Base-by-base conservation (phyloP, 2,329 filamentous ascomycete species). In the Arthrobotrys iridis region DNA sequence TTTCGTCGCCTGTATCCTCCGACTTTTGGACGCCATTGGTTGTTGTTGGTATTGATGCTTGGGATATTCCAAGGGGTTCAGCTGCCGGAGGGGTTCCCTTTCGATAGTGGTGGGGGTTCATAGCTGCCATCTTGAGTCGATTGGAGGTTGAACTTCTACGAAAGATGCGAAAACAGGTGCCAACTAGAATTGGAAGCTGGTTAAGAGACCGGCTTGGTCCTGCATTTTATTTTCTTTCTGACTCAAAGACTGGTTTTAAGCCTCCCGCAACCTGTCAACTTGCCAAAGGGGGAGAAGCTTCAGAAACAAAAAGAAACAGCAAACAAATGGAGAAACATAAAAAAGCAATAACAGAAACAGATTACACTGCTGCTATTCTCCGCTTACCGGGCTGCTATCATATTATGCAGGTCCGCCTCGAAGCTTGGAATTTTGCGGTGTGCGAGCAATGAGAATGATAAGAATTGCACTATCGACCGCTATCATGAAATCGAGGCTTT, bases 401-500 rank as follows among this genome's bases (percentile, higher is more conserved):
- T 37, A 22, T 55, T 30, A 55, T 37, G 50, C 50, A 55, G 50
- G 50, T 55, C 18, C 50, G 50, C 50, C 50, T 55, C 50, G 18
- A 55, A 35, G 18, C 22, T 22, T 5, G 1, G 6, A 4, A 13
- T 30, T 4, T 20, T 2, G 10, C n/a, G 4, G 18, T 55, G 28
- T 15, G 35, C 35, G 15, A 3, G 10, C 0, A 24, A 55, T 52
- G 33, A 52, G 46, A 20, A 11, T 18, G 13, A 5, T 40, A 3
- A 13, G n/a, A 43, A 43, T 22, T 20, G 20, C 6, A n/a, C n/a
- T n/a, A n/a, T n/a, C n/a, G n/a, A 7, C 15, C 15, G 24, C 7
- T 24, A 55, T 37, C 50, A n/a, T 18, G 18, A 24, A 45, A 50
- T 68, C 52, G 58, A 60, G 64, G 64, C 64, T 68, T 13, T 24